Evolutionary conservation across 139 green algal genomes (phyloP).

Genomic region (Desmodesmus armatus): DNA sequence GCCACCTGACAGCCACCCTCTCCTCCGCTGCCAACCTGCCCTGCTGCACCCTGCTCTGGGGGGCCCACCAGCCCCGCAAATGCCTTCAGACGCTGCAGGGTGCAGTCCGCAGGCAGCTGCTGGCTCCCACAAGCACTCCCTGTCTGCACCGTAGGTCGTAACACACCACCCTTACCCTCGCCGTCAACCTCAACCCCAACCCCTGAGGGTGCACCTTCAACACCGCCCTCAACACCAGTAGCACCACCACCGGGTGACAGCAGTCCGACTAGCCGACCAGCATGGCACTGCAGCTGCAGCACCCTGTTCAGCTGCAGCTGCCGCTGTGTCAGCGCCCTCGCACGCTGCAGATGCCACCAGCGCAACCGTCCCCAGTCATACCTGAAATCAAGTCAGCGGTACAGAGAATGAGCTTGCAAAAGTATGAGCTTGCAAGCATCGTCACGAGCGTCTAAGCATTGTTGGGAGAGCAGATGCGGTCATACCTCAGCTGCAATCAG

Average conservation of each 20-base stretch:
- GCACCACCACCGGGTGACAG: no score
- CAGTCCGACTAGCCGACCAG: background rate
- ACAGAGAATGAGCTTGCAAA: background rate
- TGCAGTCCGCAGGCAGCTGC: background rate
- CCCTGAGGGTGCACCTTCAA: no score
- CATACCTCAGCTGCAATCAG: background rate
- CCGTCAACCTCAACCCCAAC: no score
- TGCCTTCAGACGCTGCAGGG: background rate
- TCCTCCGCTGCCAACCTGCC: background rate
- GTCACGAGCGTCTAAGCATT: background rate
- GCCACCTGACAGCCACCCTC: background rate
- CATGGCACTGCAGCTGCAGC: background rate
- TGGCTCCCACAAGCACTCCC: background rate
- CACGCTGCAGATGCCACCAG: background rate
- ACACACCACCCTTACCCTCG: no score
- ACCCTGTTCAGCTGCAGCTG: background rate
- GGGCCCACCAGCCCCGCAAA: background rate
- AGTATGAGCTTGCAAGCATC: background rate
- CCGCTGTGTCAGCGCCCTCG: background rate
- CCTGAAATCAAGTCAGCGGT: background rate
- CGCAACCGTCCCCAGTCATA: background rate
- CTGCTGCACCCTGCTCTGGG: constrained; percentile 7
- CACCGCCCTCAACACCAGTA: no score
- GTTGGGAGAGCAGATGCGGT: background rate
- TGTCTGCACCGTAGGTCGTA: background rate